Conservation (phyloP, 176 grass and related monocot genomes). For the Zizania latifolia region DNA sequence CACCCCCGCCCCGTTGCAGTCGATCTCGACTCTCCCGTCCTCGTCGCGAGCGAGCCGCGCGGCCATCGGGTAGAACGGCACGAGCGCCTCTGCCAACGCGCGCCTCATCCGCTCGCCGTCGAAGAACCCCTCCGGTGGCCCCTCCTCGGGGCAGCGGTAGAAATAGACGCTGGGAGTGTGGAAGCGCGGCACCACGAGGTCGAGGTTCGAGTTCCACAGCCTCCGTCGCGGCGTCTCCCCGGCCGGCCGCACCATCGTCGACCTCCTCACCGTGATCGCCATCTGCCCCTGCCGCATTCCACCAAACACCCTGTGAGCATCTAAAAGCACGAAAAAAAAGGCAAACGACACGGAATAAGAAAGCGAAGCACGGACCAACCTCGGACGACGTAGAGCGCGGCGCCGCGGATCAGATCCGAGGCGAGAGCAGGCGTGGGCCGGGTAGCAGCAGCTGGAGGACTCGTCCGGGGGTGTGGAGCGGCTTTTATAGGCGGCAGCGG, state of each 20-base stretch:
- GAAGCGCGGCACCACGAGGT: conserved; percentile 77
- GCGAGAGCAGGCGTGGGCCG: background rate
- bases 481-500: conserved; percentile 28
- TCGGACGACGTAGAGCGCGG: background rate
- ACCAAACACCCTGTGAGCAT: background rate
- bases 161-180: conserved; percentile 90
- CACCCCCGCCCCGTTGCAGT: conserved; percentile 69
- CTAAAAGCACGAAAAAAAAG: background rate
- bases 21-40: conserved; percentile 78
- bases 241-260: conserved; percentile 67
- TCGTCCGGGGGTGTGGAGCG: background rate
- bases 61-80: conserved; percentile 83
- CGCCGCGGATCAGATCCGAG: conserved; percentile 6
- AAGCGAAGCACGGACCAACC: background rate
- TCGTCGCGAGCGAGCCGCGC: conserved; percentile 64
- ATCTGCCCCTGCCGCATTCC: conserved; percentile 20
- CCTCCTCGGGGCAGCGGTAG: conserved; percentile 38
- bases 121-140: conserved; percentile 35
- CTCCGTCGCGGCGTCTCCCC: conserved; percentile 43
- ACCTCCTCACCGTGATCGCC: conserved; percentile 50
- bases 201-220: conserved; percentile 86
- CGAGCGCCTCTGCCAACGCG: conserved; percentile 56
- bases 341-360: too few species aligned
- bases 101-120: conserved; percentile 44
- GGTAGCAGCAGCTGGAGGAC: conserved; percentile 35